Evolutionary conservation across 2,329 filamentous ascomycete genomes (phyloP).

Genomic region (Stagonosporopsis chrysanthemi): DNA sequence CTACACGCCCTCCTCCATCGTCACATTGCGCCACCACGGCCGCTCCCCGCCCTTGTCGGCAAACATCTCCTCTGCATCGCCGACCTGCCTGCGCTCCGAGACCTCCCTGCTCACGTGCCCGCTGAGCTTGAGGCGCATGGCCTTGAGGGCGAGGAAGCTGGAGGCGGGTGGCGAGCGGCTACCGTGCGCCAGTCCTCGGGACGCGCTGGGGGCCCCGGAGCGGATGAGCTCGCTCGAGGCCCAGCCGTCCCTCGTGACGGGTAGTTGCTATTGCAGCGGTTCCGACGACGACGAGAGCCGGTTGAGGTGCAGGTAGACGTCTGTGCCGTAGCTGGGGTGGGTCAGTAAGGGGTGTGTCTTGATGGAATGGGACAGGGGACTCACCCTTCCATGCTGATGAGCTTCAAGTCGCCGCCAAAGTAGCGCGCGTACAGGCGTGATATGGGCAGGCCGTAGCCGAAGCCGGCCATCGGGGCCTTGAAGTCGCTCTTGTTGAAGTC

Average conservation of each 20-base stretch:
- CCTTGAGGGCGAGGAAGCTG: slow-evolving; percentile 55
- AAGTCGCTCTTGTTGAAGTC: slow-evolving; percentile 99
- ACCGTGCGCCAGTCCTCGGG: slow-evolving; percentile 66
- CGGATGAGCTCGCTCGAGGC: slow-evolving; percentile 46
- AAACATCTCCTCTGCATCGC: slow-evolving; percentile 81
- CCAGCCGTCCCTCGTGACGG: slow-evolving; percentile 81
- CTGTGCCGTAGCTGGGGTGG: slow-evolving; percentile 82
- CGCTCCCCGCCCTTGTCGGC: slow-evolving; percentile 45
- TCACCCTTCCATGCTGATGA: slow-evolving; percentile 99
- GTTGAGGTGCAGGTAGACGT: slow-evolving; percentile 98
- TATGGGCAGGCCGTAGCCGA: slow-evolving; percentile 96
- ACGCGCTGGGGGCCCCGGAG: slow-evolving; percentile 19
- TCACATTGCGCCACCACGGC: slow-evolving; percentile 59
- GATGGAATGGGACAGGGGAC: slow-evolving; percentile 46
- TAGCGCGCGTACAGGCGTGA: slow-evolving; percentile 93
- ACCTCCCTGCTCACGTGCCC: slow-evolving; percentile 66
- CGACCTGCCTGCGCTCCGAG: slow-evolving; percentile 87
- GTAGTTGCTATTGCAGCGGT: slow-evolving; percentile 90
- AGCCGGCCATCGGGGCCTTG: slow-evolving; percentile 98
- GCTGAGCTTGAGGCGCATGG: slow-evolving; percentile 74
- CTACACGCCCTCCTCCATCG: slow-evolving; percentile 58
- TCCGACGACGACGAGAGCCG: slow-evolving; percentile 94
- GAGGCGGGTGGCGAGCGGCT: slow-evolving; percentile 8
- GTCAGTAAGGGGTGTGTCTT: neutral
- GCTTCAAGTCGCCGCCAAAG: slow-evolving; percentile 94